A percentile compares a stretch with the other conserved stretches of the same genome.
Conservation (phyloP, 2,329 filamentous ascomycete genomes). For the Malbranchea zuffiana region DNA sequence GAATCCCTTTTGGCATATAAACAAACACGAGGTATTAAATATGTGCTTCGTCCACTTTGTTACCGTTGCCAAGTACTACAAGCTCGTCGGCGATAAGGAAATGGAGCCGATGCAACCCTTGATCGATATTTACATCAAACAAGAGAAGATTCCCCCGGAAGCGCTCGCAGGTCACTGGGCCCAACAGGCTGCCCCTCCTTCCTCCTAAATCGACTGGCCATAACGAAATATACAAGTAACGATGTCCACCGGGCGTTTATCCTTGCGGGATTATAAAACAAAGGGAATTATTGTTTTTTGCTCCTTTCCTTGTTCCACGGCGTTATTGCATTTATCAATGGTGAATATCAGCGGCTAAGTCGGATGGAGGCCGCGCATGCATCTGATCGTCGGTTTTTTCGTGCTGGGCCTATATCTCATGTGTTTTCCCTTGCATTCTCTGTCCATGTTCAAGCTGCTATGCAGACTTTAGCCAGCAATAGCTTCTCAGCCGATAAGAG, state of each 20-base stretch:
- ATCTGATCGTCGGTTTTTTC: constrained; percentile 10
- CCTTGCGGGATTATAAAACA: constrained; percentile 8
- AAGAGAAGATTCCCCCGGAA: constrained; percentile 73
- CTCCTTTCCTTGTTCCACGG: constrained; percentile 3
- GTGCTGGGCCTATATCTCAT: constrained; percentile 7
- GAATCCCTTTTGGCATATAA: constrained; percentile 73
- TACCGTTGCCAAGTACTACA: constrained; percentile 65
- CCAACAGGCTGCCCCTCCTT: constrained; percentile 20
- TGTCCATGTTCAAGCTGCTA: constrained; percentile 3
- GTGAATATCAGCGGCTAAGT: constrained; percentile 4
- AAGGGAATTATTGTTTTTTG: constrained; percentile 7
- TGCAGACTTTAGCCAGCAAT: constrained; percentile 5
- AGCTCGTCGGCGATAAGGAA: constrained; percentile 78
- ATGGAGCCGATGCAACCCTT: constrained; percentile 92
- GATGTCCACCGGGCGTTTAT: constrained; percentile 4
- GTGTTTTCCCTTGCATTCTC: constrained; percentile 7
- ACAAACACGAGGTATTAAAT: constrained; percentile 61
- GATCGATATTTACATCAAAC: constrained; percentile 82
- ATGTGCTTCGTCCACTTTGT: constrained; percentile 81
- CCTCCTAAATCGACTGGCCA: constrained; percentile 6
- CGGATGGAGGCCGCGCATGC: constrained; percentile 7
- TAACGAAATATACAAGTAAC: neutral
- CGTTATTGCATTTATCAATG: constrained; percentile 7
- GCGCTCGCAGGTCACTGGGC: constrained; percentile 36
- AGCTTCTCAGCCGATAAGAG: constrained; percentile 1